Evolutionary conservation across 1,139 yeast genomes (phyloP), one percentile per base, ranked within the genome.

Genomic region (Candida glucosophila): DNA sequence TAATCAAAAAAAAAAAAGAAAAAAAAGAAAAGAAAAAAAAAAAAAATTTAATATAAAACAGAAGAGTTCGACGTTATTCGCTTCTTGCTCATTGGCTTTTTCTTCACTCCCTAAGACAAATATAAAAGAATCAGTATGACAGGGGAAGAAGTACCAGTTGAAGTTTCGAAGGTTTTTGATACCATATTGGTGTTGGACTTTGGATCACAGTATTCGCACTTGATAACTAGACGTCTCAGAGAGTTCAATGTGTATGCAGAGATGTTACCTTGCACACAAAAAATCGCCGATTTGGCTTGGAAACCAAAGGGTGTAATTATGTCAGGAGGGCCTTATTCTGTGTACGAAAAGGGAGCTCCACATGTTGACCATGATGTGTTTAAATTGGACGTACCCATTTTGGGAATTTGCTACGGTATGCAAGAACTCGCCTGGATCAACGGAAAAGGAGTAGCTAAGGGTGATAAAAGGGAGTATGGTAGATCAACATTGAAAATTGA

Each of bases 381-480:
- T 67, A 74, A 88, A 47, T 73, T 90, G 48, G 72, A 73, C 32
- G 97, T 90, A 21, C 99, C 99, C 39, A 81, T 90, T 49, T 68
- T 90, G 43, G 99, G 99, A 48, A 92, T 90, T 55, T 90, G 99
- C 64, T 90, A 90, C 58, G 99, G 99, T 58, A 82, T 90, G 90
- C 99, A 90, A 67, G 98, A 92, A 61, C 67, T 90, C 44, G 98
- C 98, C 29, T 90, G 97, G 97, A 80, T 88, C 50, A 85, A 83
- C 56, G 95, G 95, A 52, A 81, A 82, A 52, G 90, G 92, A 44
- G 98, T 90, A 35, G 85, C 83, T 32, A 80, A 95, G 58, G 95
- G 96, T 54, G 95, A 85, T 45, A 88, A 90, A 71, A 79, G 98
- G 60, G 99, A 90, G 64, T 90, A 90, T 55, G 99, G 99, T 34